Base-by-base conservation (phyloP, 2,329 filamentous ascomycete genomes). In the Ophiocordyceps unilateralis region DNA sequence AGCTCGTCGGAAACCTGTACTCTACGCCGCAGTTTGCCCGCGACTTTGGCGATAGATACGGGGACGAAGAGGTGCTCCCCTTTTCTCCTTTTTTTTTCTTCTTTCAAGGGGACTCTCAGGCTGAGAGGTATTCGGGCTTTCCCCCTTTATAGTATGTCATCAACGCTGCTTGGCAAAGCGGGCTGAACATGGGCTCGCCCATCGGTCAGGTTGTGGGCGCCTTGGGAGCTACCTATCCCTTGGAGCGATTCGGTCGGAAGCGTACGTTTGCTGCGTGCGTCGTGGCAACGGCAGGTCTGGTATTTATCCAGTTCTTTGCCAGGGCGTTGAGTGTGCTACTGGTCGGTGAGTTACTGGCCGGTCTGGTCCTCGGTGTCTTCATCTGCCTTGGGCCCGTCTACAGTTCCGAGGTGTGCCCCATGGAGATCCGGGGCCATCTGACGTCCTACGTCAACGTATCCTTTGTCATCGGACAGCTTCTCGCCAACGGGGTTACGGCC, bases 1-100 rank as follows among this genome's bases (percentile, higher is more conserved):
- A 81, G 53, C 66, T 81, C 10, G 65, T 80, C 17, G 74, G 74
- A 21, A 76, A 76, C 46, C 64, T 81, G 43, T 79, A 74, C 50
- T 68, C 72, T 3, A 71, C 69, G 41, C 71, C 72, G 0, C 67
- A 69, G n/a, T 78, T 78, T 51, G 66, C 70, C 47, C 53, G 56
- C 19, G 67, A 75, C 48, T 77, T 76, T 51, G 74, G 74, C 2
- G 69, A 74, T 46, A 45, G 59, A 4, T 72, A 65, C 43, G 63
- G 64, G 19, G 57, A 57, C 8, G 57, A 57, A 8, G 45, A 44
- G 24, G 45, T 49, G 11, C n/a, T n/a, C n/a, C n/a, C n/a, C n/a
- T n/a, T n/a, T n/a, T n/a, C n/a, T n/a, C n/a, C n/a, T n/a, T n/a
- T n/a, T n/a, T n/a, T n/a, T n/a, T n/a, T n/a, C n/a, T n/a, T n/a